Evolutionary conservation across 2,329 filamentous ascomycete genomes (phyloP).

Genomic region (Botryotinia convoluta): DNA sequence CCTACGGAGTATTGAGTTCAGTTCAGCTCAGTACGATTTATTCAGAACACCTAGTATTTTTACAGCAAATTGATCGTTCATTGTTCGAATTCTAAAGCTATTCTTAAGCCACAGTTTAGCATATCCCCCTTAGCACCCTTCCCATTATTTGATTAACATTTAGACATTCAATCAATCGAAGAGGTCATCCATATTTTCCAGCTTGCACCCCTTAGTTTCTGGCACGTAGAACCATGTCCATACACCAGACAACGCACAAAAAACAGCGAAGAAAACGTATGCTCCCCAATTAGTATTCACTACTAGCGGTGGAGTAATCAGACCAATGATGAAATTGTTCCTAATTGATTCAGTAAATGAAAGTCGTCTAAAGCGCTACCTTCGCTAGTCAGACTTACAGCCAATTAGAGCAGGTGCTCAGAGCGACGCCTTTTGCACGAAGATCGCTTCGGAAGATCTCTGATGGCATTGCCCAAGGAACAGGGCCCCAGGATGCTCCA

Average conservation of each 20-base stretch:
- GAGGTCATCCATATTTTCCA: conserved; percentile 51
- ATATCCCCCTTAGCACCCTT: not conserved
- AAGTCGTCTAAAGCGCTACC: not conserved
- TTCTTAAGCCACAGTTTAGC: not conserved
- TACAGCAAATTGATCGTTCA: too few species aligned
- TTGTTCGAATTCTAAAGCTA: not conserved
- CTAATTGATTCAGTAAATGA: not conserved
- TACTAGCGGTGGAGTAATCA: conserved; percentile 62
- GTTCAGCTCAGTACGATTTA: not conserved
- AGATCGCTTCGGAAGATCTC: conserved; percentile 62
- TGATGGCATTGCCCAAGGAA: conserved; percentile 43
- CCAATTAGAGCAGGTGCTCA: conserved; percentile 63
- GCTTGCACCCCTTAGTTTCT: conserved; percentile 48
- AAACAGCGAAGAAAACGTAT: conserved; percentile 54
- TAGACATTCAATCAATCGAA: conserved; percentile 10
- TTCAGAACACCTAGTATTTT: not conserved
- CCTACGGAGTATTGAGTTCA: not conserved
- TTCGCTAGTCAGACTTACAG: conserved; percentile 37
- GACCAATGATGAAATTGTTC: conserved; percentile 38
- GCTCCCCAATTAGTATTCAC: conserved; percentile 54
- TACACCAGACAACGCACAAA: conserved; percentile 46
- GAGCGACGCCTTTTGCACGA: conserved; percentile 62
- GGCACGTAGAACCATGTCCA: conserved; percentile 53
- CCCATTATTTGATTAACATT: not conserved
- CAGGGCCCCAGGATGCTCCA: conserved; percentile 34